These are phyloP conservation scores for Bruguiera parviflora DNA, from an alignment of 345 rosid species.

Conservation along the genomic window DNA sequence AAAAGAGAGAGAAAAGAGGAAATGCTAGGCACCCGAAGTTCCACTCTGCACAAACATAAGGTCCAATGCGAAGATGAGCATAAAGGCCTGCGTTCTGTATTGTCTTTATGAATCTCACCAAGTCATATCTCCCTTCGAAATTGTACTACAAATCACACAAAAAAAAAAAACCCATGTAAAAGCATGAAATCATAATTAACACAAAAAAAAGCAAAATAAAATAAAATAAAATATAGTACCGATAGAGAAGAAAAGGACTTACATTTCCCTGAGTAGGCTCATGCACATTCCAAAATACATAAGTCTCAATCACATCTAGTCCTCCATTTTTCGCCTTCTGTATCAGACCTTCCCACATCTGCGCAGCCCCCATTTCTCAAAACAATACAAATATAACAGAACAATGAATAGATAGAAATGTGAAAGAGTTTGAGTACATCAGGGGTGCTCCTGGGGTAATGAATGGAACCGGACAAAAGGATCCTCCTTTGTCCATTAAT, in stretches of 20 bases:
- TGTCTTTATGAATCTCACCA: constrained; percentile 84
- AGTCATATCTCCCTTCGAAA: constrained; percentile 92
- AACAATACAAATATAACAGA: neutral
- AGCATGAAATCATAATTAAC: neutral
- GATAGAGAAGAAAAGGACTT: constrained; percentile 11
- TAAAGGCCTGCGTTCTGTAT: constrained; percentile 85
- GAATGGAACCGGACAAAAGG: constrained; percentile 91
- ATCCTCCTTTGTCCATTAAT: constrained; percentile 85
- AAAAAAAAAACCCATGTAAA: neutral
- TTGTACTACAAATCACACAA: constrained; percentile 45
- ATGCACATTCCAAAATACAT: constrained; percentile 98
- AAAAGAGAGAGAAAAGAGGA: neutral
- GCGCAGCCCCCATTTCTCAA: constrained; percentile 12
- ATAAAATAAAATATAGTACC: neutral
- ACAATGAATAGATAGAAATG: neutral
- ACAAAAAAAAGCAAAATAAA: neutral
- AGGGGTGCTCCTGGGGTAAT: constrained; percentile 93
- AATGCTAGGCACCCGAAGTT: constrained; percentile 75
- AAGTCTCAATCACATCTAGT: constrained; percentile 90
- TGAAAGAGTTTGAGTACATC: constrained; percentile 40
- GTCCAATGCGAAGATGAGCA: constrained; percentile 96
- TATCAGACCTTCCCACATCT: constrained; percentile 99
- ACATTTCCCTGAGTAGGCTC: constrained; percentile 97
- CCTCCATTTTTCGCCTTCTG: constrained; percentile 98
- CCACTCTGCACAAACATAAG: constrained; percentile 99